Base-by-base conservation (phyloP, 2,329 filamentous ascomycete genomes). In the Cladosporium sp. region DNA sequence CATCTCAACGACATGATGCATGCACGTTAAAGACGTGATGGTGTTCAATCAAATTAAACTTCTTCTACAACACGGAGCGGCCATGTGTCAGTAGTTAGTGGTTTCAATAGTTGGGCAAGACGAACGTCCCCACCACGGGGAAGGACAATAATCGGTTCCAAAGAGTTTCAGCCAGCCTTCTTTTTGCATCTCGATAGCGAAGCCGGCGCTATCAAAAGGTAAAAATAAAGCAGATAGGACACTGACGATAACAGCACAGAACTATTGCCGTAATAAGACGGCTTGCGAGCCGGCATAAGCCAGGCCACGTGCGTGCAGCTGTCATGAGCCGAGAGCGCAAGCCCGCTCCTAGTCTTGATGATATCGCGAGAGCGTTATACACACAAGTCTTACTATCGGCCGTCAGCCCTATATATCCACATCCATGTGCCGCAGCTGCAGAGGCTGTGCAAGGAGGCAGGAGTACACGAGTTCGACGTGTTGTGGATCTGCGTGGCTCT, bases 291-390 rank as follows among this genome's bases (percentile, higher is more conserved):
- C 45, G 17, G 25, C n/a, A 17, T 25, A 50, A 50, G 25, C 45
- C 47, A 50, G 30, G n/a, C 47, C 47, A 50, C 47, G 47, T 50
- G 47, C 47, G 47, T 50, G 47, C 47, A 50, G 28, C 47, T 50
- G 28, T 30, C 17, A 40, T 40, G 17, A n/a, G 38, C 38, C 38
- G 15, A n/a, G 5, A n/a, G 25, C 30, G 30, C 30, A 34, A 34
- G 11, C 30, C 30, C 30, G 9, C 11, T 34, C 14, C 38, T 40
- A 2, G 30, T 34, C 3, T 34, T 34, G 30, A 34, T 5, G 30
- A 34, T 34, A 34, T 34, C 3, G 11, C 30, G 30, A 9, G 8
- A 5, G 7, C 30, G 30, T 34, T 47, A 47, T 47, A 47, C 43
- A 47, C 43, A 47, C 3, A 9, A 17, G 43, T 28, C 43, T 47